A percentile compares a stretch with the other conserved stretches of the same genome.
Evolutionary conservation across 2,329 filamentous ascomycete species (phyloP).

Genomic region (Cytospora piceicola): DNA sequence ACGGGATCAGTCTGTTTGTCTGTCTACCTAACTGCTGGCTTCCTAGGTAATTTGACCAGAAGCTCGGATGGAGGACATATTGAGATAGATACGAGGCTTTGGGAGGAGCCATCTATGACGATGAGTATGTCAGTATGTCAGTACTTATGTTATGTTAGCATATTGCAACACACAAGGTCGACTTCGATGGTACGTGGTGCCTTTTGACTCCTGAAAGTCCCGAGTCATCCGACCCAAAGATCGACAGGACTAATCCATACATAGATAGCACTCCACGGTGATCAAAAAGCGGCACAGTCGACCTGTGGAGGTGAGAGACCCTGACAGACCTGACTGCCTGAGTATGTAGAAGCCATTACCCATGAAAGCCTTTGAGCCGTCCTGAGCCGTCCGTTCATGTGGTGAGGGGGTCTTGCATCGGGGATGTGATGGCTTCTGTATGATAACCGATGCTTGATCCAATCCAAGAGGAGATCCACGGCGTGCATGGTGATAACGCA

Average conservation of each 20-base stretch:
- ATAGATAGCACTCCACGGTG: conserved; percentile 4
- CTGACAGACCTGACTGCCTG: too few relatives aligned
- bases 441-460: background rate
- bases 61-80: background rate
- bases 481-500: background rate
- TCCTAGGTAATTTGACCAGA: background rate
- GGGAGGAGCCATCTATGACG: background rate
- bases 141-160: background rate
- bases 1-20: background rate
- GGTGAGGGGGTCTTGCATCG: background rate
- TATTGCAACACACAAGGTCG: too few relatives aligned
- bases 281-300: conserved; percentile 8
- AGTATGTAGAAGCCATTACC: background rate
- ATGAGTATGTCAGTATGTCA: background rate
- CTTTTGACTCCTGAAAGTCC: background rate
- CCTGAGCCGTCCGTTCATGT: background rate
- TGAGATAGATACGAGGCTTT: background rate
- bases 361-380: background rate
- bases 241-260: conserved; percentile 5
- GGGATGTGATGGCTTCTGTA: background rate
- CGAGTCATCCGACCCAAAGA: conserved; percentile 12
- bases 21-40: background rate
- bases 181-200: background rate
- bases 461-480: background rate
- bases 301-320: background rate